Base-by-base conservation (phyloP, 1,139 yeast species). In the Pichia terricola region DNA sequence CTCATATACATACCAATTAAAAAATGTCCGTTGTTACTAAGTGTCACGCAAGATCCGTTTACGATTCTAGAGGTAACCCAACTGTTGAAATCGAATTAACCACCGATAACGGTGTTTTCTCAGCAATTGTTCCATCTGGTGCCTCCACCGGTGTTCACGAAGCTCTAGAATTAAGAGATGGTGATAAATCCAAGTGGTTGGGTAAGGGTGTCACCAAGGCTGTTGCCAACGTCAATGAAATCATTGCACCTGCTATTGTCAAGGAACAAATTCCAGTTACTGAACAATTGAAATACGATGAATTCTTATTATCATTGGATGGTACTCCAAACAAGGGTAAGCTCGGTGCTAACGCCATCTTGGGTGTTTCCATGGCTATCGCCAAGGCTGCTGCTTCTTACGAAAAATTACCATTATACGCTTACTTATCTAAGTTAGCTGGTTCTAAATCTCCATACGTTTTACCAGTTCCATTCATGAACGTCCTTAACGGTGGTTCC, bases 61-160 rank as follows among this genome's bases (percentile, higher is more conserved):
- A 88, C 81, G 96, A 88, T 73, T 87, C 96, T 59, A 85, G 96
- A 74, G 96, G 95, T 72, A 88, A 88, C 78, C 96, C 96, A 70
- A 88, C 96, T 56, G 96, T 88, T 59, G 96, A 88, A 77, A 96
- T 87, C 57, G 95, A 88, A 63, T 62, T 87, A 58, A 74, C 81
- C 75, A 88, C 96, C 61, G 87, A 73, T 53, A 77, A 81, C 62
- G 96, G 96, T 63, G 65, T 76, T 55, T 86, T 84, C 87, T 81
- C 95, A 70, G 77, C 95, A 58, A 86, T 86, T 62, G 96, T 88
- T 52, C 96, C 96, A 66, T 85, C 95, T 54, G 96, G 96, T 71
- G 96, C 96, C 54, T 86, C 95, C 62, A 87, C 96, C 52, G 96
- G 95, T 77, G 68, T 81, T 67, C 91, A 83, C 69, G 96, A 88